A percentile compares a stretch with the other conserved stretches of the same genome.
phyloP scores from a whole-genome alignment of 2,329 filamentous ascomycete genomes.

The Lasiodiplodia gonubiensis region DNA sequence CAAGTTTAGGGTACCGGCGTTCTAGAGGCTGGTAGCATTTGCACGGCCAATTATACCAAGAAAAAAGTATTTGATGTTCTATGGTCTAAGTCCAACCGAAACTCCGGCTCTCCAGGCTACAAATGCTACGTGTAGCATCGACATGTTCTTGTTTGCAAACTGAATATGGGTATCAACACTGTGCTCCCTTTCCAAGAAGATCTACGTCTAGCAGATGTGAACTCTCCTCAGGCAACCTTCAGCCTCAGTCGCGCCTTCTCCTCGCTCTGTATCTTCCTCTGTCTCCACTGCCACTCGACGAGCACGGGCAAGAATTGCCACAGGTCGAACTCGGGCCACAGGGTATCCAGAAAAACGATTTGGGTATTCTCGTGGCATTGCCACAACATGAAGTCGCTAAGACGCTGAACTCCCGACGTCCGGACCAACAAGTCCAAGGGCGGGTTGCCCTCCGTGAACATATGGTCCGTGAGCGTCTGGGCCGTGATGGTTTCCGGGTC shows the following conservation, averaged over 20 bases:
- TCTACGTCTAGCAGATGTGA: not conserved
- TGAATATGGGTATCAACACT: conserved; percentile 28
- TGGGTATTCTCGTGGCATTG: conserved; percentile 93
- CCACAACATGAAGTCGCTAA: conserved; percentile 99
- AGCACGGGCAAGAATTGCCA: conserved; percentile 92
- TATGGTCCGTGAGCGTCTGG: conserved; percentile 80
- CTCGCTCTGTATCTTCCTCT: conserved; percentile 51
- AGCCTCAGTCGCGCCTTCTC: conserved; percentile 39
- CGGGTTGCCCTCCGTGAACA: conserved; percentile 84
- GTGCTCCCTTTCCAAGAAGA: not conserved
- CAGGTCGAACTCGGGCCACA: conserved; percentile 96
- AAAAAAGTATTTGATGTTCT: conserved; percentile 3
- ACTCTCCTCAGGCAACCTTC: conserved; percentile 22
- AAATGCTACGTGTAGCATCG: conserved; percentile 2
- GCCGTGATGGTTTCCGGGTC: conserved; percentile 89
- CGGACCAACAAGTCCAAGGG: conserved; percentile 89
- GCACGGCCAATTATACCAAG: not conserved
- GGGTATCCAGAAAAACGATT: conserved; percentile 86
- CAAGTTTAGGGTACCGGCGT: not conserved
- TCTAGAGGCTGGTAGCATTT: not conserved
- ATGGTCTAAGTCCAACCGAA: conserved; percentile 7
- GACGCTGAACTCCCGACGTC: conserved; percentile 87
- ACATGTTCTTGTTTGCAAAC: conserved; percentile 16
- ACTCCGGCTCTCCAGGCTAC: not conserved
- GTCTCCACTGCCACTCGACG: conserved; percentile 81